Evolutionary conservation across 2,329 filamentous ascomycete genomes (phyloP), one percentile per base, ranked within the genome.

Genomic region (Nigrograna mackinnonii): DNA sequence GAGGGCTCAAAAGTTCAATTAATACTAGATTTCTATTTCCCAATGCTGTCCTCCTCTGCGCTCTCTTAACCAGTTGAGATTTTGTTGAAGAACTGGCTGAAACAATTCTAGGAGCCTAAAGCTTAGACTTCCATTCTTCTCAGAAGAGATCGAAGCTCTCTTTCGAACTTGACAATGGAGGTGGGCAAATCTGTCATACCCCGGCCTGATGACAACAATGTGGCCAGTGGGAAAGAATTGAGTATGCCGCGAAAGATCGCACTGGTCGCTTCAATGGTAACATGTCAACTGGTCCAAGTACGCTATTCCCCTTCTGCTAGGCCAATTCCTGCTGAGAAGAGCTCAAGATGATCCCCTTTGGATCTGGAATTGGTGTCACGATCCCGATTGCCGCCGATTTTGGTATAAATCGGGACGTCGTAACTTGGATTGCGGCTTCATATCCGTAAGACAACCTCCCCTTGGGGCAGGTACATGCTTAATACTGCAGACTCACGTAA

Each of bases 401-500:
- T 30, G 33, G 34, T 18, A 22, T 11, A 21, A 19, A n/a, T 4
- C 18, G 17, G 14, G 34, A 16, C 12, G n/a, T 11, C 9, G 31
- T 16, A 33, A 11, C 31, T 16, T 45, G 43, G 43, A 45, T 45
- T 14, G 21, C 36, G 4, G 41, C 41, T 7, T 39, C 41, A 28
- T 44, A 44, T 41, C 33, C 37, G 41, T 40, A 35, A 5, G 19
- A 11, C 16, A 6, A 6, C 22, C 36, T 22, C 5, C 20, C n/a
- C 17, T 18, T 38, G n/a, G 7, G 30, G 6, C 6, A 6, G 6
- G 6, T 14, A 9, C n/a, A 7, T 26, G 24, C 6, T 22, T 26
- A 13, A 21, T 19, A 35, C 6, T 5, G 14, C 22, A 45, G 43
- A 9, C 43, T 79, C 11, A 74, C 77, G 0, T 75, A 79, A 47